These are phyloP conservation scores for Globisporangium paroecandrum DNA, from an alignment of 352 stramenopile species.

Conservation along the genomic window DNA sequence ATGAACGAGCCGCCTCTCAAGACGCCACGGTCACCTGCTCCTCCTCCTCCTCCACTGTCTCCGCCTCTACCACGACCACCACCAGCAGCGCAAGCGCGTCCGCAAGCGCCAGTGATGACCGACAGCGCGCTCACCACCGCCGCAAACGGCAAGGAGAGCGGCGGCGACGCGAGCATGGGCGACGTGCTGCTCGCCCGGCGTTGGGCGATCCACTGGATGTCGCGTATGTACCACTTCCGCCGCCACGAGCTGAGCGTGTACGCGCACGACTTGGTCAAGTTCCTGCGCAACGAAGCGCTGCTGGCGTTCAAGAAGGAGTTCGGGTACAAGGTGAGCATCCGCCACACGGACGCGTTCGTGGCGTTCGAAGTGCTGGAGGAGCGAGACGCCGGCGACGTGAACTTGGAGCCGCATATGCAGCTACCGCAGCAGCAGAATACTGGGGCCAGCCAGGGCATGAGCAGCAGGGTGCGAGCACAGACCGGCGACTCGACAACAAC, in stretches of 20 bases:
- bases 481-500: neutral
- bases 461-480: neutral
- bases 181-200: conserved; percentile 47
- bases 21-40: neutral
- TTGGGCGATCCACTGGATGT: conserved; percentile 66
- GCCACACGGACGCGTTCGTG: conserved; percentile 42
- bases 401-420: conserved; percentile 6
- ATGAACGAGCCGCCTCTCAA: neutral
- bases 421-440: neutral
- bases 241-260: conserved; percentile 44
- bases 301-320: conserved; percentile 45
- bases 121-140: neutral
- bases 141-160: neutral
- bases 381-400: conserved; percentile 21
- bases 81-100: neutral
- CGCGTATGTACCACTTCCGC: conserved; percentile 58
- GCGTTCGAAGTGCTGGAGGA: conserved; percentile 61
- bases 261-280: conserved; percentile 64
- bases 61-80: neutral
- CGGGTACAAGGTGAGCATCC: conserved; percentile 65
- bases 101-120: neutral
- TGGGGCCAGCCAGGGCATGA: neutral
- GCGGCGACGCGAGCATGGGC: conserved; percentile 34
- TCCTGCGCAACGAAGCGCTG: conserved; percentile 46
- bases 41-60: neutral